Conservation (phyloP, 2,329 filamentous ascomycete species). For the Stachybotrys chlorohalonatus region DNA sequence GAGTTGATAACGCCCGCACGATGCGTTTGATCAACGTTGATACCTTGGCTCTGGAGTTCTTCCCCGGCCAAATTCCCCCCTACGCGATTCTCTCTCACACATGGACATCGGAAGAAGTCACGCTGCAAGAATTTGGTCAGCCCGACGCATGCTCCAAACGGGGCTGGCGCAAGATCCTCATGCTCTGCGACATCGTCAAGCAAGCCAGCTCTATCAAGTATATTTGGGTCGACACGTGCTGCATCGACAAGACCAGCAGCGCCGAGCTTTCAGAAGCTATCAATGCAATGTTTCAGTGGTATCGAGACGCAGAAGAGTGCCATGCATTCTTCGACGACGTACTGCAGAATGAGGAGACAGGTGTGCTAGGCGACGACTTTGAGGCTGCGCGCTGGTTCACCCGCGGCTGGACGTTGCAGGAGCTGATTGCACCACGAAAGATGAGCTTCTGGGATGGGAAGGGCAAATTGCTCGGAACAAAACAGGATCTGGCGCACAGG, state of each 20-base stretch:
- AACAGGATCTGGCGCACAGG: slow-evolving; percentile 1
- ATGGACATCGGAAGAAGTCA: neutral
- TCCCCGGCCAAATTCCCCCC: neutral
- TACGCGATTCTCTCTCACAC: slow-evolving; percentile 1
- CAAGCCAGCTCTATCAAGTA: neutral
- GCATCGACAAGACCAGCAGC: slow-evolving; percentile 3
- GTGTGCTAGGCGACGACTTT: slow-evolving; percentile 3
- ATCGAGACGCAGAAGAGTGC: slow-evolving; percentile 16
- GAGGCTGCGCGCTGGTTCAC: slow-evolving; percentile 8
- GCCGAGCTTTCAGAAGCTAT: slow-evolving; percentile 11
- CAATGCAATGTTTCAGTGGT: slow-evolving; percentile 12
- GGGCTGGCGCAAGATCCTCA: neutral
- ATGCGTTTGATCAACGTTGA: neutral
- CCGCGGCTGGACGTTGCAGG: slow-evolving; percentile 12
- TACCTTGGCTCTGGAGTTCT: neutral
- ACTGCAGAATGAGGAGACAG: slow-evolving; percentile 25
- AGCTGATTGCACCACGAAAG: slow-evolving; percentile 7
- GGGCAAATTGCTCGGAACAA: slow-evolving; percentile 6
- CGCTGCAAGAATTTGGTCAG: neutral
- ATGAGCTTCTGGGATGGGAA: slow-evolving; percentile 7
- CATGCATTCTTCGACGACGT: slow-evolving; percentile 10
- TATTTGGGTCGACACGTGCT: neutral
- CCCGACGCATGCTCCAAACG: neutral
- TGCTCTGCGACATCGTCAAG: neutral
- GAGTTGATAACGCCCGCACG: too few relatives aligned